A percentile compares a stretch with the other conserved stretches of the same genome.
These are phyloP conservation scores for Aspergillus olivimuriae DNA, from an alignment of 495 filamentous ascomycete genomes.

Conservation along the genomic window DNA sequence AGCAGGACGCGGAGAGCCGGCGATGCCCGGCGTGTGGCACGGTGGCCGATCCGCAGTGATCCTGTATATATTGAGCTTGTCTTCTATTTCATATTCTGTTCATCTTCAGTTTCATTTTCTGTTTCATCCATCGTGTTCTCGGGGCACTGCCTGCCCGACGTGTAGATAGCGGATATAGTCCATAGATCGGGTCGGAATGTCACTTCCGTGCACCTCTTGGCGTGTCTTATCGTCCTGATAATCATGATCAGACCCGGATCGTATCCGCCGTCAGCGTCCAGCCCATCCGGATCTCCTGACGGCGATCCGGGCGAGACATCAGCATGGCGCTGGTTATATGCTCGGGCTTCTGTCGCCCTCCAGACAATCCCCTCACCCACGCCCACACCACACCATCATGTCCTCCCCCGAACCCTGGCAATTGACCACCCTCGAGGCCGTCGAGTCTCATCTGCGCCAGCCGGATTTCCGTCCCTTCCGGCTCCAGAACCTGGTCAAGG, in stretches of 20 bases:
- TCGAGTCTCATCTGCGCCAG: slow-evolving; percentile 2
- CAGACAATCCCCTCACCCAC: not conserved
- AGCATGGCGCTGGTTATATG: too few relatives aligned
- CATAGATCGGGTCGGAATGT: too few relatives aligned
- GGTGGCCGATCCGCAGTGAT: slow-evolving; percentile 1
- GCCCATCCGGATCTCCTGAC: too few relatives aligned
- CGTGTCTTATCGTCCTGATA: too few relatives aligned
- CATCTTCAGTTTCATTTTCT: too few relatives aligned
- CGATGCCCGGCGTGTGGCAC: slow-evolving; percentile 63
- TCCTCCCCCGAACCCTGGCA: slow-evolving; percentile 8
- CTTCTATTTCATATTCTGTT: too few relatives aligned
- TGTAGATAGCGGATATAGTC: too few relatives aligned
- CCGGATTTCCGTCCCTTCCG: slow-evolving; percentile 3
- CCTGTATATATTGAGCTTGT: too few relatives aligned
- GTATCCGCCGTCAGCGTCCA: too few relatives aligned
- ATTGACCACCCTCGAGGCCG: slow-evolving; percentile 4
- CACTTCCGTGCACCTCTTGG: too few relatives aligned
- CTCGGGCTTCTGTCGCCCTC: too few relatives aligned
- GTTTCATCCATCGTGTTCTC: not conserved
- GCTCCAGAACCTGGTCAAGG: slow-evolving; percentile 12
- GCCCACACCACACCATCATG: not conserved
- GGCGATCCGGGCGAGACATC: not conserved
- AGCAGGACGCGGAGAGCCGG: slow-evolving; percentile 53
- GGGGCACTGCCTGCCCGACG: not conserved
- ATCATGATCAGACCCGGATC: too few relatives aligned